Evolutionary conservation across 202 grass and related monocot genomes (phyloP).

Genomic region (Elaeis oleifera): DNA sequence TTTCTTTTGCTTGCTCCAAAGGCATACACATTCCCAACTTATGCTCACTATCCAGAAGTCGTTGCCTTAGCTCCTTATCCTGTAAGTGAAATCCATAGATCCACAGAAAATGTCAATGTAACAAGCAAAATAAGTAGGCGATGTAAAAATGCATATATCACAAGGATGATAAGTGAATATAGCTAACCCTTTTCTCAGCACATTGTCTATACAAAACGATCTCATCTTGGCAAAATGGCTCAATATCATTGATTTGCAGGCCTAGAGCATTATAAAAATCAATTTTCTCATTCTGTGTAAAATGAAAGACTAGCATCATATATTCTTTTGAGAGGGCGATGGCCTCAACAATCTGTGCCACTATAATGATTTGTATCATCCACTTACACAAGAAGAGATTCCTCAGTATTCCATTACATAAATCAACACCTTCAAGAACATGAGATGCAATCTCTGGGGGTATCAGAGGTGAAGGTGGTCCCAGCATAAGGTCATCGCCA

Average conservation of each 20-base stretch:
- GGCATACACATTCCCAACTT: constrained; percentile 85
- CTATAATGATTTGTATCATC: too few species aligned
- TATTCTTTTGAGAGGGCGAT: too few species aligned
- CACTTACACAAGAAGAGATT: constrained; percentile 95
- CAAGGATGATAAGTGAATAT: neutral
- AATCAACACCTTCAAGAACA: constrained; percentile 84
- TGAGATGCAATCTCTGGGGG: constrained; percentile 84
- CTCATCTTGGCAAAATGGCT: constrained; percentile 96
- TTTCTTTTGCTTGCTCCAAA: constrained; percentile 58
- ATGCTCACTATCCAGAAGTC: constrained; percentile 69
- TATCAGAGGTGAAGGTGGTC: constrained; percentile 68
- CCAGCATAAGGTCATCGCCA: constrained; percentile 85
- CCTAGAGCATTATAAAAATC: constrained; percentile 32
- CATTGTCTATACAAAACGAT: constrained; percentile 83
- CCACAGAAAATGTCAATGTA: too few species aligned
- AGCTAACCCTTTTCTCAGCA: constrained; percentile 67
- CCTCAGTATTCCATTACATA: constrained; percentile 79
- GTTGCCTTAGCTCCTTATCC: constrained; percentile 79
- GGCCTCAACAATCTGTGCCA: too few species aligned
- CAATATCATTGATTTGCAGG: constrained; percentile 89
- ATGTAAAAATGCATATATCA: constrained; percentile 9
- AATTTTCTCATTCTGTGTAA: neutral
- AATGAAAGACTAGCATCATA: neutral
- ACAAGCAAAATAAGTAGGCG: neutral
- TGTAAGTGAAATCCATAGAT: constrained; percentile 18